phyloP scores from a whole-genome alignment of 495 filamentous ascomycete genomes.

The Aspergillus incahuasiensis region DNA sequence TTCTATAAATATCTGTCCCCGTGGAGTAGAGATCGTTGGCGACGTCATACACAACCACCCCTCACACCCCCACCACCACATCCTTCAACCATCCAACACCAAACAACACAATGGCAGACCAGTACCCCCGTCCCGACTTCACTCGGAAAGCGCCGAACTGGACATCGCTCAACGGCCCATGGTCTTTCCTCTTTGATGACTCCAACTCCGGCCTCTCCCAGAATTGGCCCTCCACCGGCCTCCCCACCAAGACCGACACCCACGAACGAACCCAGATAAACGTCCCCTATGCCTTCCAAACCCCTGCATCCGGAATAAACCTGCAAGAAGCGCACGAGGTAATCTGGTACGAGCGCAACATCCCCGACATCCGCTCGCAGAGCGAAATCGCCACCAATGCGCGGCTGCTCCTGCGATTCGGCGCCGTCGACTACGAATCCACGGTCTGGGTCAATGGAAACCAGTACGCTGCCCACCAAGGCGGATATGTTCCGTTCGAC shows the following conservation, averaged over 20 bases:
- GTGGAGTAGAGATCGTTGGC: not conserved
- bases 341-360: slow-evolving; percentile 52
- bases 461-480: slow-evolving; percentile 23
- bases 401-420: slow-evolving; percentile 31
- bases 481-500: slow-evolving; percentile 38
- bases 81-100: no score
- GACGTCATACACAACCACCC: not conserved
- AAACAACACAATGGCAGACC: not conserved
- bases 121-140: slow-evolving; percentile 51
- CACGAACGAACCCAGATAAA: slow-evolving; percentile 39
- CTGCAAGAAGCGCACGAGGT: slow-evolving; percentile 54
- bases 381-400: slow-evolving; percentile 15
- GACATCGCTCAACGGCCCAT: slow-evolving; percentile 50
- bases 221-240: slow-evolving; percentile 26
- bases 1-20: not conserved
- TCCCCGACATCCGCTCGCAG: slow-evolving; percentile 41
- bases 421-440: slow-evolving; percentile 37
- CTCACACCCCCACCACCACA: no score
- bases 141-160: slow-evolving; percentile 45
- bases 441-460: slow-evolving; percentile 29
- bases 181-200: slow-evolving; percentile 57
- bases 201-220: slow-evolving; percentile 41
- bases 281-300: slow-evolving; percentile 57
- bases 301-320: slow-evolving; percentile 49
- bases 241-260: slow-evolving; percentile 16